phyloP scores from a whole-genome alignment of 768 basidiomycete species.

The Mycena amicta region DNA sequence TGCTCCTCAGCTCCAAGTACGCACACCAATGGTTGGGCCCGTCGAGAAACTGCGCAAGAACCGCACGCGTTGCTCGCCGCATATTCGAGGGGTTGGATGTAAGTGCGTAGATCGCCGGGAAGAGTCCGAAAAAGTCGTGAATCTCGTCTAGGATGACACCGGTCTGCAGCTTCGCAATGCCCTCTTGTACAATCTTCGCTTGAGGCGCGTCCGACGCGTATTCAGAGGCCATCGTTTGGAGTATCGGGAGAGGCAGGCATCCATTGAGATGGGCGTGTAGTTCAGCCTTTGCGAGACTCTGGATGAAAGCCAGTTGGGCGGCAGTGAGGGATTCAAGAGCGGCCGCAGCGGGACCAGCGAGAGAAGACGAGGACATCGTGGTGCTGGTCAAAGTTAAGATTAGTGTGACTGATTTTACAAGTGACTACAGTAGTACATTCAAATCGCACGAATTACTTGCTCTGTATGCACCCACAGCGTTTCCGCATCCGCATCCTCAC shows the following conservation, averaged over 20 bases:
- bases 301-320: slow-evolving; percentile 60
- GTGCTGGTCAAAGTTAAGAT: too few relatives aligned
- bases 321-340: slow-evolving; percentile 59
- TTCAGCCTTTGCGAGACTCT: slow-evolving; percentile 75
- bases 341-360: slow-evolving; percentile 46
- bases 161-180: slow-evolving; percentile 41
- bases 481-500: background rate
- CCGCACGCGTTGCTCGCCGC: slow-evolving; percentile 59
- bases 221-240: slow-evolving; percentile 63
- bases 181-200: slow-evolving; percentile 32
- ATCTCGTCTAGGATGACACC: slow-evolving; percentile 37
- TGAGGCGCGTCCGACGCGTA: slow-evolving; percentile 17
- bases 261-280: slow-evolving; percentile 87
- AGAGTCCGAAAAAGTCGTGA: background rate
- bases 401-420: too few relatives aligned
- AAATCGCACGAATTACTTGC: background rate
- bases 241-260: slow-evolving; percentile 68
- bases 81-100: slow-evolving; percentile 57
- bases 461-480: background rate
- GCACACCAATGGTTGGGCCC: slow-evolving; percentile 53
- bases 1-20: slow-evolving; percentile 85
- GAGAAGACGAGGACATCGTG: too few relatives aligned
- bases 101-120: background rate
- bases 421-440: too few relatives aligned
- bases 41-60: slow-evolving; percentile 65